These are phyloP conservation scores for Symbiodinium pilosum DNA, from an alignment of 73 alveolate species.

Conservation along the genomic window DNA sequence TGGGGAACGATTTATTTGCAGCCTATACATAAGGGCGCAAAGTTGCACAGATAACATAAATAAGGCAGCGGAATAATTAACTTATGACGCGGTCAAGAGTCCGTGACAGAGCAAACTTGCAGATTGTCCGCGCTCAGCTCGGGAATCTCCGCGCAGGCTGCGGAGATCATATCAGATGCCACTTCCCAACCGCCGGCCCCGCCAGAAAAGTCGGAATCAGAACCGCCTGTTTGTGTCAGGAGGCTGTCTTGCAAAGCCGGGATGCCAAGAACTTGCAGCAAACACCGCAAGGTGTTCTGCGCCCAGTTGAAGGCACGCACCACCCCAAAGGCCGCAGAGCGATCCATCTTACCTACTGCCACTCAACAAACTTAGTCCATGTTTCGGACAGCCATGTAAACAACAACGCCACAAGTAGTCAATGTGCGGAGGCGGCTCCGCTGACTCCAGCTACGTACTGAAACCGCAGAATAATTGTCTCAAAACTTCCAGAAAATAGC, in stretches of 20 bases:
- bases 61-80: no score
- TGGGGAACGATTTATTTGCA: no score
- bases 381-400: no score
- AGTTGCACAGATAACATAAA: no score
- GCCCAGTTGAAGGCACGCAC: neutral
- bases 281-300: neutral
- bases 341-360: neutral
- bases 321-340: neutral
- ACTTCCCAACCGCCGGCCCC: neutral
- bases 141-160: neutral
- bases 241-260: neutral
- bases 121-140: neutral
- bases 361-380: no score
- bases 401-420: no score
- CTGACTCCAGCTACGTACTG: no score
- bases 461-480: no score
- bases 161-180: neutral
- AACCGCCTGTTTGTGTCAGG: neutral
- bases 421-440: no score
- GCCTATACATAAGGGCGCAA: no score
- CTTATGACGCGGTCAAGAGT: neutral
- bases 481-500: no score
- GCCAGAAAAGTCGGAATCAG: neutral
- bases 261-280: neutral
- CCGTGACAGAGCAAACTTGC: neutral